Evolutionary conservation across 148 eudicot genomes (phyloP).

Genomic region (Camellia lanceoleosa): DNA sequence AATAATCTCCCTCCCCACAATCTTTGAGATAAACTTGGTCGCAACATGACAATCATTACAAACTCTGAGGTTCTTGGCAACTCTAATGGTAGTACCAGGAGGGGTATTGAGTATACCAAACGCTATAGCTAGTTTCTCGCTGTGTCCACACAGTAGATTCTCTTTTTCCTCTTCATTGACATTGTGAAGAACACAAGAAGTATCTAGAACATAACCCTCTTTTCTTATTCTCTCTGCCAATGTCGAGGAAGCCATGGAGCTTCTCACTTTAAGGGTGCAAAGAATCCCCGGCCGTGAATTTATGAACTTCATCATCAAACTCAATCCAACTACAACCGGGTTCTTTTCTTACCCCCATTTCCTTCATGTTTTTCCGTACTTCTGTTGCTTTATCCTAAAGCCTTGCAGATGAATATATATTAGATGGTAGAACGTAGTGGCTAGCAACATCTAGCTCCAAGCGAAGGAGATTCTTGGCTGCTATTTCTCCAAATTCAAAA

Average conservation of each 20-base stretch:
- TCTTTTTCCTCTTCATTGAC: conserved; percentile 53
- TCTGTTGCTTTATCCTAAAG: conserved; percentile 66
- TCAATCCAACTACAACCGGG: conserved; percentile 94
- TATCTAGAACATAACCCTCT: conserved; percentile 64
- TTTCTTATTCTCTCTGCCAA: conserved; percentile 49
- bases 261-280: conserved; percentile 55
- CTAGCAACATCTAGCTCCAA: conserved; percentile 69
- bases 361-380: conserved; percentile 59
- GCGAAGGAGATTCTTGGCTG: conserved; percentile 53
- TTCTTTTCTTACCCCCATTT: conserved; percentile 70
- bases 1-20: conserved; percentile 52
- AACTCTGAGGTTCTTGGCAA: conserved; percentile 63
- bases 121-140: conserved; percentile 58
- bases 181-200: conserved; percentile 67
- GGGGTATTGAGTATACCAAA: conserved; percentile 56
- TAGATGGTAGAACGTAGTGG: conserved; percentile 74
- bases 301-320: conserved; percentile 57
- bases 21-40: conserved; percentile 52
- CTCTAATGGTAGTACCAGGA: conserved; percentile 53
- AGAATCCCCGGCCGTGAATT: conserved; percentile 62
- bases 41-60: conserved; percentile 65
- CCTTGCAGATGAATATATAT: conserved; percentile 66
- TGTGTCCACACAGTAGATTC: conserved; percentile 51
- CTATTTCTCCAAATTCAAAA: conserved; percentile 67
- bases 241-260: conserved; percentile 39